Base-by-base conservation (phyloP, 257 asterid genomes). In the Rauvolfia tetraphylla region DNA sequence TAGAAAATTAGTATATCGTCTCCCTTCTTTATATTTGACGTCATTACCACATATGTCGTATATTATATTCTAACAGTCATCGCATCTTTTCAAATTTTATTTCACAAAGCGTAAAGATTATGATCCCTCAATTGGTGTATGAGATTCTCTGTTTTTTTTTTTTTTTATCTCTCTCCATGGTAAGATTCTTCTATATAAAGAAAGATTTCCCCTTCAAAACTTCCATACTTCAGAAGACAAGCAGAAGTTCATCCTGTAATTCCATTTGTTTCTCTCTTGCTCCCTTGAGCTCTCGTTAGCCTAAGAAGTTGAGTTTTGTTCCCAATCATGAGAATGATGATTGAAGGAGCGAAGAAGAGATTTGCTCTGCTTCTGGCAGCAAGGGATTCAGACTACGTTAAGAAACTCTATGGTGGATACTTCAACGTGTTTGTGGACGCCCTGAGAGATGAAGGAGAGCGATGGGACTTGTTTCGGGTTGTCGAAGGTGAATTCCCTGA, bases 311-410 rank as follows among this genome's bases (percentile, higher is more conserved):
- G 29, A 33, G 59, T 33, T 72, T 20, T 49, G 0, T 25, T 23
- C 1, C 7, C 8, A n/a, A 51, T 1, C 25, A 36, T 53, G 76
- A 72, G 36, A 72, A 53, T 72, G 49, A 53, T 10, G n/a, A 34
- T 53, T 22, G 57, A 46, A 17, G 76, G 41, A 74, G 77, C 42
- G 2, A 86, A 78, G 81, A 84, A 79, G 76, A 84, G 83, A 75
- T 88, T 62, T 83, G 96, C 89, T 46, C 80, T 90, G 51, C 79
- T 90, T 5, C 80, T 82, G 53, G 92, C 91, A 44, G 86, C 85
- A n/a, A 75, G 48, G 25, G 96, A 90, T 68, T 89, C 96, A 0
- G 96, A 90, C 1, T 89, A 89, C 66, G 93, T 86, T 63, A 86
- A 86, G 76, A 87, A 85, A 73, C 56, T 83, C 1, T 85, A 87